Conservation (phyloP, 495 filamentous ascomycete species). For the Trichoderma asperelloides region DNA sequence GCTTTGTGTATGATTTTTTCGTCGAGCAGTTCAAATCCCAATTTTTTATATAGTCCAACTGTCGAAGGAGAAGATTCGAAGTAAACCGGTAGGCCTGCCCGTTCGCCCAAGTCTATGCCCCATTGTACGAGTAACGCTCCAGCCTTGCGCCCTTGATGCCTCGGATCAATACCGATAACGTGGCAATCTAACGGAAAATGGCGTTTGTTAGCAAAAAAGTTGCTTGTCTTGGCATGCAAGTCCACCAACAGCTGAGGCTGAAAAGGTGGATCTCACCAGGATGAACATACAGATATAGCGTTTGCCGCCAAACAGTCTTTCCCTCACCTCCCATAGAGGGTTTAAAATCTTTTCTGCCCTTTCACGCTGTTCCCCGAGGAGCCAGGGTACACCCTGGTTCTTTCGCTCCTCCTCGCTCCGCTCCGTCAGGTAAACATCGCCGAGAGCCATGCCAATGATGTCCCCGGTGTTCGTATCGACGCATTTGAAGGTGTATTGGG, state of each 20-base stretch:
- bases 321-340: constrained; percentile 21
- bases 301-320: constrained; percentile 20
- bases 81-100: constrained; percentile 28
- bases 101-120: constrained; percentile 33
- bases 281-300: constrained; percentile 21
- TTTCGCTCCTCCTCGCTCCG: constrained; percentile 21
- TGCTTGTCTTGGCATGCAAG: background rate
- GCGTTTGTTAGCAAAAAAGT: background rate
- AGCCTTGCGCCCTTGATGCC: constrained; percentile 31
- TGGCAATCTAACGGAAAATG: constrained; percentile 17
- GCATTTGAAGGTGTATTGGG: constrained; percentile 29
- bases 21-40: constrained; percentile 21
- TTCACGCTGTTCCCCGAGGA: constrained; percentile 19
- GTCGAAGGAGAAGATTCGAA: constrained; percentile 24
- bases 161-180: constrained; percentile 23
- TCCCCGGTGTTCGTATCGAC: constrained; percentile 26
- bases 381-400: constrained; percentile 24
- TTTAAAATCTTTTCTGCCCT: constrained; percentile 23
- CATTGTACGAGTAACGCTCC: constrained; percentile 31
- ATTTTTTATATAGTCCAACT: constrained; percentile 20
- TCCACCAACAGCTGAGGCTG: background rate
- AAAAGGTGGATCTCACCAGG: background rate
- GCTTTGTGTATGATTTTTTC: constrained; percentile 26
- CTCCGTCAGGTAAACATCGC: constrained; percentile 18
- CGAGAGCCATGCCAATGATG: constrained; percentile 25